Evolutionary conservation across 179 eudicot genomes (phyloP), one percentile per base, ranked within the genome.

Genomic region (Carnegiea gigantea): DNA sequence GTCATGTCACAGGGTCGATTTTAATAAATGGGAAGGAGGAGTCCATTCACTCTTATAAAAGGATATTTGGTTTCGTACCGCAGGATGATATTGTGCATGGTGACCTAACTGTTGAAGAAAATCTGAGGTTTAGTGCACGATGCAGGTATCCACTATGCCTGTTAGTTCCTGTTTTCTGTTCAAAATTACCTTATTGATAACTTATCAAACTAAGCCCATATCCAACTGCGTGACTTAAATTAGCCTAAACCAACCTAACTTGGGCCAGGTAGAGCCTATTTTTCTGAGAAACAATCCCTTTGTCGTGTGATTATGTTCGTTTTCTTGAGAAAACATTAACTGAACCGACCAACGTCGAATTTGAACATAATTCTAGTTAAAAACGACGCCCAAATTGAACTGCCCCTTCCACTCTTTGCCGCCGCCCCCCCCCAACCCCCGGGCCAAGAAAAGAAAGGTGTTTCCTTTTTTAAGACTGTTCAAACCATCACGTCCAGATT

Each of bases 31-130:
- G 95, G 24, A 90, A 84, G 79, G 79, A 81, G 70, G 95, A 91
- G 65, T 88, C 95, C 0, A 87, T 93, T 80, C 93, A 90, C 40
- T 89, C 93, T 17, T 93, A 93, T 78, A 91, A 88, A 85, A 93
- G 89, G 83, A 92, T 93, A 60, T 88, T 92, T 76, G 98, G 98
- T 33, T 95, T 91, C 88, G 98, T 95, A 46, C 98, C 98, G 48
- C 98, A 95, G 89, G 98, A 95, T 86, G 98, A 95, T 88, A 92
- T 93, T 53, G 98, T 95, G 71, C 98, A 95, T 85, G 98, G 98
- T 28, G 89, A 95, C 82, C 83, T 95, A 82, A 93, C 97, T 3
- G 98, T 95, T 51, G 98, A 95, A 88, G 98, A 95, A 83, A 95
- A 95, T 82, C 89, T 95, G 30, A 86, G 96, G 17, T 95, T 93